Evolutionary conservation across 2,329 filamentous ascomycete species (phyloP).

Genomic region (Cladosporium cucumerinum): DNA sequence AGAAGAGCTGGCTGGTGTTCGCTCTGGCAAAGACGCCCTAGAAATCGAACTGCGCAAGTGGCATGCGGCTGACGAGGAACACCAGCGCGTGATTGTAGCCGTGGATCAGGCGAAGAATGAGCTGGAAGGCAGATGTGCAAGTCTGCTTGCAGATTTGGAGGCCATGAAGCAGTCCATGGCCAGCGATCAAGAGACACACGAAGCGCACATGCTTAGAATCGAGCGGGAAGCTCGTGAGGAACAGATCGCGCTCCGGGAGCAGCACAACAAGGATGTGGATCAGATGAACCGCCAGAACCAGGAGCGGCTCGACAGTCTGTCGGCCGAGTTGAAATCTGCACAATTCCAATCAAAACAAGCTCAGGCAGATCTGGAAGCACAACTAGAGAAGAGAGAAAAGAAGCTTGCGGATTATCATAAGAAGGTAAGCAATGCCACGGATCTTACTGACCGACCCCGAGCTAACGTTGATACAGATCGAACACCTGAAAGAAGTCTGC

Average conservation of each 20-base stretch:
- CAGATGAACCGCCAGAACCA: conserved; percentile 1
- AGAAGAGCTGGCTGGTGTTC: conserved; percentile 18
- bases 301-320: background rate
- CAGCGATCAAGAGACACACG: background rate
- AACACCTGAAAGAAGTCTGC: conserved; percentile 32
- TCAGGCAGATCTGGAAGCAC: conserved; percentile 10
- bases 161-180: background rate
- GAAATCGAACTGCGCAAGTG: background rate
- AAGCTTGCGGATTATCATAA: conserved; percentile 13
- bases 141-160: background rate
- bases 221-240: background rate
- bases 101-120: background rate
- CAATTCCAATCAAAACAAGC: conserved; percentile 23
- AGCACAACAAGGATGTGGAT: conserved; percentile 11
- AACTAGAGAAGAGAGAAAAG: conserved; percentile 14
- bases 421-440: conserved; percentile 16
- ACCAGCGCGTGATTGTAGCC: background rate
- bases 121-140: conserved; percentile 1
- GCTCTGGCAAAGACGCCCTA: conserved; percentile 1
- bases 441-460: too few species aligned
- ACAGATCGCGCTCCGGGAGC: background rate
- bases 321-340: background rate
- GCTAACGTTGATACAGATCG: conserved; percentile 22
- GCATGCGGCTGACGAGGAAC: conserved; percentile 3
- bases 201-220: background rate